phyloP scores from a whole-genome alignment of 2,329 filamentous ascomycete genomes.

The Acarospora socialis region DNA sequence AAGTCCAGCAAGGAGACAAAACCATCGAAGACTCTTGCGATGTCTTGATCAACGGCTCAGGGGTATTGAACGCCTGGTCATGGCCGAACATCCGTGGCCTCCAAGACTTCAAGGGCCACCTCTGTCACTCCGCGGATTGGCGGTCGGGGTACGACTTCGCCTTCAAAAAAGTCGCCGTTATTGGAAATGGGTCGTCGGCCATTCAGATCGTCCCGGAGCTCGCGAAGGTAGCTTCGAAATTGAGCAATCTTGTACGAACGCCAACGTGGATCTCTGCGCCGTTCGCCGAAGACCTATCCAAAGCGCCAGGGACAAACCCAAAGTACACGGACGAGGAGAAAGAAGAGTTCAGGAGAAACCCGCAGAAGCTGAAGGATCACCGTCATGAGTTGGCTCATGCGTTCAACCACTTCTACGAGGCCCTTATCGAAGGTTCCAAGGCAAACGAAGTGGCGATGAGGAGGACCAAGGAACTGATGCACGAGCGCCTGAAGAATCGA shows the following conservation, averaged over 20 bases:
- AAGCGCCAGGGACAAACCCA: conserved; percentile 16
- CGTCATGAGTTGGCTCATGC: no score
- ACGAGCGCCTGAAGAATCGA: conserved; percentile 12
- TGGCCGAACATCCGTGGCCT: conserved; percentile 5
- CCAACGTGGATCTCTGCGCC: conserved; percentile 41
- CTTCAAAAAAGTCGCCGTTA: conserved; percentile 20
- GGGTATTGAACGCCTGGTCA: conserved; percentile 5
- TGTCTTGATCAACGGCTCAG: conserved; percentile 5
- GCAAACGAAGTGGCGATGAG: no score
- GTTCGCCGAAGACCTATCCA: no score
- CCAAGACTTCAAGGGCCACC: conserved; percentile 4
- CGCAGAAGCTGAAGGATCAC: conserved; percentile 13
- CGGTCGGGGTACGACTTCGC: conserved; percentile 11
- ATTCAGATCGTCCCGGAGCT: conserved; percentile 40
- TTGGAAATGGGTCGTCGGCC: conserved; percentile 32
- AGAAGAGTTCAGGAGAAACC: conserved; percentile 12
- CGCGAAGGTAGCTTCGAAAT: conserved; percentile 28
- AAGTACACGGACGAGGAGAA: conserved; percentile 17
- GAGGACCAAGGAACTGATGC: conserved; percentile 16
- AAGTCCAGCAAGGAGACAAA: conserved; percentile 18
- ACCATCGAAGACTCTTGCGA: conserved; percentile 16
- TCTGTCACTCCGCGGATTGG: conserved; percentile 7
- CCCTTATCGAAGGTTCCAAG: no score
- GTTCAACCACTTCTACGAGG: no score
- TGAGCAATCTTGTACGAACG: conserved; percentile 35